Percentiles rank a stretch among this genome's conserved stretches.
phyloP scores from a whole-genome alignment of 2,329 filamentous ascomycete genomes.

The Xylaria sp. region DNA sequence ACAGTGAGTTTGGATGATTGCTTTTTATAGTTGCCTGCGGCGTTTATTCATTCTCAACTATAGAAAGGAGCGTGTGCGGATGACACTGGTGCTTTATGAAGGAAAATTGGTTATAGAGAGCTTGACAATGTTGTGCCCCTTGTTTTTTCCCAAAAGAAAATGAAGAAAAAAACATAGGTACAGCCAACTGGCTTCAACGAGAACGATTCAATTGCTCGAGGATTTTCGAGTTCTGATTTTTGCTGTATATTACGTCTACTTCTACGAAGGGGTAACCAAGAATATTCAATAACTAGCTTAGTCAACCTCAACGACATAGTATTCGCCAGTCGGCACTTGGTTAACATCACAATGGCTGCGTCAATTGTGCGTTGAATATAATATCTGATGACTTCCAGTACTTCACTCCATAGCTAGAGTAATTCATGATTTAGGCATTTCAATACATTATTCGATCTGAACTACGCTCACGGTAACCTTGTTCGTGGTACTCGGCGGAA shows the following conservation, averaged over 20 bases:
- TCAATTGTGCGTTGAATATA: too few relatives aligned
- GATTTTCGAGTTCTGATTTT: not conserved
- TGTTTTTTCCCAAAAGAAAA: not conserved
- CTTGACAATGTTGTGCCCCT: not conserved
- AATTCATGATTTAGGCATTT: not conserved
- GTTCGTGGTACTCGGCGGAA: slow-evolving; percentile 55
- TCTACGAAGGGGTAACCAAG: too few relatives aligned
- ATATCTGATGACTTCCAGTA: too few relatives aligned
- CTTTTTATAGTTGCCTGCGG: not conserved
- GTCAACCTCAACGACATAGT: too few relatives aligned
- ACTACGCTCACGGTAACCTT: slow-evolving; percentile 47
- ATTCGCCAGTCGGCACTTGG: too few relatives aligned
- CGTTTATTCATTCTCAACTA: not conserved
- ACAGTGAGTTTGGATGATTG: not conserved
- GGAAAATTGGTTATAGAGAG: not conserved
- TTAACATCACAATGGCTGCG: too few relatives aligned
- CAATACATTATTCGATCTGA: slow-evolving; percentile 12
- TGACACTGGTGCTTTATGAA: not conserved
- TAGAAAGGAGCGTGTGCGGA: not conserved
- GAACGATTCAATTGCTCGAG: not conserved
- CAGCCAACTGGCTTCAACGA: not conserved
- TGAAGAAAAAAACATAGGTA: too few relatives aligned
- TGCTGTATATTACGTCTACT: too few relatives aligned
- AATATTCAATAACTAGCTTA: too few relatives aligned
- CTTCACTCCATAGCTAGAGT: not conserved